phyloP scores from a whole-genome alignment of 495 filamentous ascomycete species.

The Talaromyces proteolyticus region DNA sequence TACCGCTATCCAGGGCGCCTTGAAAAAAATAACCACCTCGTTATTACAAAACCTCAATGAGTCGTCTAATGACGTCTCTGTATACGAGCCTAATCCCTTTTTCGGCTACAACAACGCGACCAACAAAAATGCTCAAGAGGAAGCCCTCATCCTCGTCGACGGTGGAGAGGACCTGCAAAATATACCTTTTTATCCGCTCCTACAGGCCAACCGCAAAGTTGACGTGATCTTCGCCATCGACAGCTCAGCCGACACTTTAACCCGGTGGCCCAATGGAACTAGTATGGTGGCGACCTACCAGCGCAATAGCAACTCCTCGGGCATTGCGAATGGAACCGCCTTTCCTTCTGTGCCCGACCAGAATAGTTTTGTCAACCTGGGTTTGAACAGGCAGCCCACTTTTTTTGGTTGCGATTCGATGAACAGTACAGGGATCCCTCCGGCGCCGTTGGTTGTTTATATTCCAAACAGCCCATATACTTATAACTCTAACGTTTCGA shows the following conservation, averaged over 20 bases:
- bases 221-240: constrained; percentile 92
- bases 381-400: constrained; percentile 77
- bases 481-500: constrained; percentile 65
- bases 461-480: constrained; percentile 84
- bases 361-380: constrained; percentile 82
- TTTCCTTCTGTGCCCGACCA: constrained; percentile 80
- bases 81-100: constrained; percentile 91
- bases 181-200: constrained; percentile 75
- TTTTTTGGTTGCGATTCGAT: constrained; percentile 86
- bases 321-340: constrained; percentile 70
- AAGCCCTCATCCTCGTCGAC: constrained; percentile 70
- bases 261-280: constrained; percentile 83
- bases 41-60: constrained; percentile 50
- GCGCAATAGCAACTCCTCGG: constrained; percentile 50
- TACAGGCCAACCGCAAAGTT: constrained; percentile 68
- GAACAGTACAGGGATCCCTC: constrained; percentile 48
- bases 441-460: constrained; percentile 76
- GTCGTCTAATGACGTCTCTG: constrained; percentile 69
- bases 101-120: constrained; percentile 57
- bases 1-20: constrained; percentile 46
- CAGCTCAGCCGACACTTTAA: constrained; percentile 70
- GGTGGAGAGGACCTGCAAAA: constrained; percentile 85
- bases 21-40: constrained; percentile 43
- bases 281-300: constrained; percentile 77
- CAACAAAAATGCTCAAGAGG: constrained; percentile 48